Conservation (phyloP, 2,329 filamentous ascomycete genomes). For the Paracamarosporium sp. region DNA sequence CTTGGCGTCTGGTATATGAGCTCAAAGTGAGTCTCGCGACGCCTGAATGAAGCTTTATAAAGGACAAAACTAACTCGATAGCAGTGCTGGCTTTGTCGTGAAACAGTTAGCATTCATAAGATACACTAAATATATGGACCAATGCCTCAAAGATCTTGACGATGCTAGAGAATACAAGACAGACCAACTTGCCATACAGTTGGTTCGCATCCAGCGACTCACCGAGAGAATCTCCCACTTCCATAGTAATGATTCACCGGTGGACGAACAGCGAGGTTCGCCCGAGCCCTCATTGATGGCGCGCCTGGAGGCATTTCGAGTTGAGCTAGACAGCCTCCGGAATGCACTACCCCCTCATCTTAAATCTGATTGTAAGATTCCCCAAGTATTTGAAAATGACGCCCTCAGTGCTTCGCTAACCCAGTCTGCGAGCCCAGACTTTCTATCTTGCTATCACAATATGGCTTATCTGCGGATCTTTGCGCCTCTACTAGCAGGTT, state of each 20-base stretch:
- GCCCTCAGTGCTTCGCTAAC: constrained; percentile 11
- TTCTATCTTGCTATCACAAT: constrained; percentile 16
- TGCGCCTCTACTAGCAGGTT: constrained; percentile 14
- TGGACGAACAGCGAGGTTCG: constrained; percentile 10
- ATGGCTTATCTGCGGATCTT: constrained; percentile 13
- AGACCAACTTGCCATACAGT: constrained; percentile 11
- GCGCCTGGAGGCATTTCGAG: constrained; percentile 11
- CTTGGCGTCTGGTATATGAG: constrained; percentile 14
- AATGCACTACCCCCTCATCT: constrained; percentile 11
- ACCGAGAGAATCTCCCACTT: constrained; percentile 13
- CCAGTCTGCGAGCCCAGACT: constrained; percentile 12
- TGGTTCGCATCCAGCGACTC: constrained; percentile 8
- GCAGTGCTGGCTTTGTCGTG: constrained; percentile 10
- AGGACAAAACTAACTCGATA: constrained; percentile 13
- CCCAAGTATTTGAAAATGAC: constrained; percentile 11
- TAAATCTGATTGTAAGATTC: constrained; percentile 14
- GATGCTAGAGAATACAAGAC: constrained; percentile 12
- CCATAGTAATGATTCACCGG: constrained; percentile 12
- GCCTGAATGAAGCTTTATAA: constrained; percentile 10
- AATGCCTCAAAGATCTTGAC: constrained; percentile 14
- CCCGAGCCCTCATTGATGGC: constrained; percentile 6
- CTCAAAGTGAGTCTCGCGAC: constrained; percentile 9
- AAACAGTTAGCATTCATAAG: constrained; percentile 13
- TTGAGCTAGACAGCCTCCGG: constrained; percentile 13
- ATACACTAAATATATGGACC: constrained; percentile 14